phyloP scores from a whole-genome alignment of 352 stramenopile genomes.

The Globisporangium radiosum region DNA sequence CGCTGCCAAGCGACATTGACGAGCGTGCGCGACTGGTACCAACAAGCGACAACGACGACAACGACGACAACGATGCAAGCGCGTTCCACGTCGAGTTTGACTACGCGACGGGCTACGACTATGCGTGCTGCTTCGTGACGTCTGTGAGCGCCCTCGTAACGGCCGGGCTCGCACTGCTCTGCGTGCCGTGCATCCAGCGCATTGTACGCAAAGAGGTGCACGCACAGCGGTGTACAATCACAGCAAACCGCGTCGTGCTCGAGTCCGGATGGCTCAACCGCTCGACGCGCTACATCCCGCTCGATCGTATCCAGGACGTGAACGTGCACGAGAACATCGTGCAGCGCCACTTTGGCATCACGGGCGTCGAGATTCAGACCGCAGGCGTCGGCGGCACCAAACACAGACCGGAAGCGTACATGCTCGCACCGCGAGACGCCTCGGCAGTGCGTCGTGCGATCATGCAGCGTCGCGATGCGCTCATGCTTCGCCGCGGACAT shows the following conservation, averaged over 20 bases:
- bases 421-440: conserved; percentile 29
- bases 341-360: conserved; percentile 27
- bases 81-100: conserved; percentile 20
- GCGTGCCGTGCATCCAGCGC: conserved; percentile 10
- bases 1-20: not conserved
- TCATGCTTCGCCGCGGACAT: conserved; percentile 21
- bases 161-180: conserved; percentile 6
- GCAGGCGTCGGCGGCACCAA: conserved; percentile 15
- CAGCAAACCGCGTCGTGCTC: conserved; percentile 29
- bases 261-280: conserved; percentile 33
- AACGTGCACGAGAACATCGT: conserved; percentile 31
- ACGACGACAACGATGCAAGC: not conserved
- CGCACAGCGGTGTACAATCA: conserved; percentile 30
- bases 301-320: conserved; percentile 45
- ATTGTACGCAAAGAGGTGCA: conserved; percentile 22
- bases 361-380: conserved; percentile 36
- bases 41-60: not conserved
- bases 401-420: conserved; percentile 16
- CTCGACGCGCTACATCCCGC: conserved; percentile 32
- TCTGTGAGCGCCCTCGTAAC: conserved; percentile 7
- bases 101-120: conserved; percentile 14
- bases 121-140: conserved; percentile 8
- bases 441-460: conserved; percentile 30
- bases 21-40: conserved; percentile 7
- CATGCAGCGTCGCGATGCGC: conserved; percentile 33